phyloP scores from a whole-genome alignment of 306 rosid species.

The Vachellia pachyceras region DNA sequence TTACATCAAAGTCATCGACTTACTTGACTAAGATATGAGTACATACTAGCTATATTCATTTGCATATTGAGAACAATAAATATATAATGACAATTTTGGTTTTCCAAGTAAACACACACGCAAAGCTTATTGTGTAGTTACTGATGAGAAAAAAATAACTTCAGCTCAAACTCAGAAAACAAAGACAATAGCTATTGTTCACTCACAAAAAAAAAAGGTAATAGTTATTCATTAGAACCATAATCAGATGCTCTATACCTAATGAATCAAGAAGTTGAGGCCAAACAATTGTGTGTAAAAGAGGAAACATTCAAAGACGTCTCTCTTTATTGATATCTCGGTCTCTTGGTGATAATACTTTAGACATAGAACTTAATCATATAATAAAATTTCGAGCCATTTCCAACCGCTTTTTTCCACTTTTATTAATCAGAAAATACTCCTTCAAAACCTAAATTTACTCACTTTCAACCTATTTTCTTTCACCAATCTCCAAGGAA shows the following conservation, averaged over 20 bases:
- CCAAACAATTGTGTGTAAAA: neutral
- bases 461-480: neutral
- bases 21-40: neutral
- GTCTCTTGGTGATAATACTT: too few relatives aligned
- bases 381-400: neutral
- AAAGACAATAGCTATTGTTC: neutral
- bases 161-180: neutral
- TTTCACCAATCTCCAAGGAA: neutral
- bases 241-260: neutral
- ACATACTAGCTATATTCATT: neutral
- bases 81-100: too few relatives aligned
- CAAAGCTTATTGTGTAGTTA: too few relatives aligned
- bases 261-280: neutral
- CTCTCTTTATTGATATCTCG: too few relatives aligned
- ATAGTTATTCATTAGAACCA: too few relatives aligned
- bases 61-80: neutral
- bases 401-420: neutral
- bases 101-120: too few relatives aligned
- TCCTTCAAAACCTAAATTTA: neutral
- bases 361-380: neutral
- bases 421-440: neutral
- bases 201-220: too few relatives aligned
- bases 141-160: too few relatives aligned
- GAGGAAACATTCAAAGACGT: neutral
- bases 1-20: neutral